These are phyloP conservation scores for Cytospora piceae DNA, from an alignment of 2,329 filamentous ascomycete species.

Conservation along the genomic window DNA sequence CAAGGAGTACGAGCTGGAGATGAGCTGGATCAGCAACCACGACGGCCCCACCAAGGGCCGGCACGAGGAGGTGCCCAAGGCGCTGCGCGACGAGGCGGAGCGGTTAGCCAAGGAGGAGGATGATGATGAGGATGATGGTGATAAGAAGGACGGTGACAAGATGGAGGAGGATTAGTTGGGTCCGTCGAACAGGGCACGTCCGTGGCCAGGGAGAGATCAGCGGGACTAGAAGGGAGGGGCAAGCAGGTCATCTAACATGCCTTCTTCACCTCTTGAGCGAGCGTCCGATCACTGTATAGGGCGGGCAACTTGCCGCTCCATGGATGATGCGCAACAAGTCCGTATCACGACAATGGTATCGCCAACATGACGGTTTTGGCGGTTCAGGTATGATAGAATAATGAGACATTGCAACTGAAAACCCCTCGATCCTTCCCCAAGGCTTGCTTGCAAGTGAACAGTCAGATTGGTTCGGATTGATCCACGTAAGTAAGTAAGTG, in stretches of 20 bases:
- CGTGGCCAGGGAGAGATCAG: background rate
- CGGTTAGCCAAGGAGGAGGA: conserved; percentile 85
- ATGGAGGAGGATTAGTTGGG: conserved; percentile 70
- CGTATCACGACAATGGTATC: conserved; percentile 31
- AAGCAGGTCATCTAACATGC: background rate
- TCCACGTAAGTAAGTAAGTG: background rate
- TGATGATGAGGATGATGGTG: conserved; percentile 82
- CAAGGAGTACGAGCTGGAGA: conserved; percentile 99
- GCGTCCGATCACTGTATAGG: background rate
- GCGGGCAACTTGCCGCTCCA: conserved; percentile 5
- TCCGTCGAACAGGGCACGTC: conserved; percentile 14
- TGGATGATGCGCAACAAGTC: conserved; percentile 12
- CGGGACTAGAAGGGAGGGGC: background rate
- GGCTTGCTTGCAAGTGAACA: background rate
- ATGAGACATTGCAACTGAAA: conserved; percentile 25
- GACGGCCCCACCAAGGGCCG: conserved; percentile 89
- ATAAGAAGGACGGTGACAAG: conserved; percentile 69
- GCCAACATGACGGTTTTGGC: conserved; percentile 32
- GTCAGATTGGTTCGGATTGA: background rate
- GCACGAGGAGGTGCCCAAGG: conserved; percentile 91
- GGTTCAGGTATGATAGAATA: conserved; percentile 32
- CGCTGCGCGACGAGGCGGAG: conserved; percentile 89
- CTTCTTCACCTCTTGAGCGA: background rate
- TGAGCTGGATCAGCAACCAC: conserved; percentile 92
- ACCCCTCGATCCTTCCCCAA: background rate